A percentile compares a stretch with the other conserved stretches of the same genome.
Conservation (phyloP, 202 grass and related monocot species). For the Zoysia matrella region DNA sequence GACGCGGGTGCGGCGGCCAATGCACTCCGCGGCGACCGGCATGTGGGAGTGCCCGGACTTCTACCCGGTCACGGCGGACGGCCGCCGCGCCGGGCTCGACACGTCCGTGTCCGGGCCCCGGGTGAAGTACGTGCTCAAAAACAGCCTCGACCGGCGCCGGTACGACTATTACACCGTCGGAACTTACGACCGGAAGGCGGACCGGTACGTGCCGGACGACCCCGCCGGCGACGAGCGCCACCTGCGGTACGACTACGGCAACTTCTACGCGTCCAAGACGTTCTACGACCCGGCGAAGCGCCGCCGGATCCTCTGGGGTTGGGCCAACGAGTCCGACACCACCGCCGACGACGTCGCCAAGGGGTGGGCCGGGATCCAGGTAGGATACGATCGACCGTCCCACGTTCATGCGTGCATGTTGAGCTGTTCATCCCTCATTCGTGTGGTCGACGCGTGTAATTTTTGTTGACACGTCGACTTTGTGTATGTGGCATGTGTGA, state of each 20-base stretch:
- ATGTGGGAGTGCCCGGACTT: slow-evolving; percentile 90
- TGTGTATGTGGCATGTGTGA: too few species aligned
- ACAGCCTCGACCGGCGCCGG: slow-evolving; percentile 68
- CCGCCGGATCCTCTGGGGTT: slow-evolving; percentile 72
- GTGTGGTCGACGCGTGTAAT: neutral
- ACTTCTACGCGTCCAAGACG: slow-evolving; percentile 88
- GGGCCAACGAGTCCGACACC: slow-evolving; percentile 77
- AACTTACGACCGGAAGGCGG: slow-evolving; percentile 41
- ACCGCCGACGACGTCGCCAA: slow-evolving; percentile 52
- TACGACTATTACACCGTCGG: slow-evolving; percentile 86
- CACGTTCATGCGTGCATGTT: too few species aligned
- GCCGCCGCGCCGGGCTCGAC: slow-evolving; percentile 53
- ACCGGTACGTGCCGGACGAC: slow-evolving; percentile 60
- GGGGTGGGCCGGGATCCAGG: slow-evolving; percentile 81
- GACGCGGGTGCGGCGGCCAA: slow-evolving; percentile 41
- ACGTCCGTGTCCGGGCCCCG: neutral
- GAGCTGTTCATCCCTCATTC: neutral
- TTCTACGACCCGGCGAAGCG: slow-evolving; percentile 65
- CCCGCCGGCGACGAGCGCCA: slow-evolving; percentile 54
- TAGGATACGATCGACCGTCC: neutral
- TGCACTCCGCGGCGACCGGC: slow-evolving; percentile 61
- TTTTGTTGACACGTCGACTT: too few species aligned
- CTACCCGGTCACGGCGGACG: slow-evolving; percentile 46
- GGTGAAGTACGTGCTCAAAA: slow-evolving; percentile 81
- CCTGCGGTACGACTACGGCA: slow-evolving; percentile 72